Evolutionary conservation across 2,329 filamentous ascomycete genomes (phyloP), one percentile per base, ranked within the genome.

Genomic region (Alternaria postmessia): DNA sequence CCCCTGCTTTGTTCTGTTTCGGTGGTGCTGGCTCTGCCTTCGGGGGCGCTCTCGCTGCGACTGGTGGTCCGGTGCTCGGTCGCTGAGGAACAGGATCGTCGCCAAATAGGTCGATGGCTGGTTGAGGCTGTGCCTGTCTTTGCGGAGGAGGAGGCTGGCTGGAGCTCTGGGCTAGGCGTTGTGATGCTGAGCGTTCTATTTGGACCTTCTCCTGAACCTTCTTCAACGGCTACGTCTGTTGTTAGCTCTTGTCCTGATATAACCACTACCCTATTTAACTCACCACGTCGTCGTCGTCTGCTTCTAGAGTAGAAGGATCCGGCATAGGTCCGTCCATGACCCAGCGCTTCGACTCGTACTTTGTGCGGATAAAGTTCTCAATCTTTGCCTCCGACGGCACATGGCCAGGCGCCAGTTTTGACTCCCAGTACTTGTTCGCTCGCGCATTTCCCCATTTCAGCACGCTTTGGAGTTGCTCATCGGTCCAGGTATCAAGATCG

Each of bases 271-370:
- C 63, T 86, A n/a, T 24, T 32, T 5, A 85, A 90, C 88, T 72
- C 72, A 87, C 85, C 75, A 89, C 82, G 78, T 98, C 93, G 72
- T 97, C 94, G 54, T 89, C 93, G 16, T 93, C 91, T 14, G 83
- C 88, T 76, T 96, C 93, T 52, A 99, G 81, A 2, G 91, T 92
- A 3, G 92, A 86, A n/a, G 96, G 95, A 76, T 98, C 93, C 5
- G 96, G 96, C 76, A 96, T 94, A 5, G 89, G 89, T 1, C 95
- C 95, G 62, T 99, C 95, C 94, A 98, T 98, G n/a, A 93, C 91
- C 95, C 95, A 99, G 82, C 96, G 87, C 87, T 97, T 98, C 54
- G 95, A 91, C 79, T 99, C 95, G 80, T 99, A 99, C 81, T 99
- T 99, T 57, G 96, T 99, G 68, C 95, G 89, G 73, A 99, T 98